Evolutionary conservation across 2,329 filamentous ascomycete species (phyloP), one percentile per base, ranked within the genome.

Genomic region (Aspergillus puulaauensis): DNA sequence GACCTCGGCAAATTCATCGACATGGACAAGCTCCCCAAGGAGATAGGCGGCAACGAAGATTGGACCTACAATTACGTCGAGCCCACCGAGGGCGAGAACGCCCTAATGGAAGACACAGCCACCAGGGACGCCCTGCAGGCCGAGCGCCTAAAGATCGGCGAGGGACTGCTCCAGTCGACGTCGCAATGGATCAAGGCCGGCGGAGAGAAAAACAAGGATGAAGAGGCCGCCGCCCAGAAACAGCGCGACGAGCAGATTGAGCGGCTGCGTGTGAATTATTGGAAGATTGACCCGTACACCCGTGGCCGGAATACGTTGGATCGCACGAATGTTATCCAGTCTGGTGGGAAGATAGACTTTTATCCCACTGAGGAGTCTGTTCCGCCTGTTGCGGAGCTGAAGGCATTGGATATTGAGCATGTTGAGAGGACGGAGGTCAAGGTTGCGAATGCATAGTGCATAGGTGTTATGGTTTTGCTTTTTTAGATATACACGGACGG

Each of bases 201-300:
- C 2, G 77, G 80, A 37, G 74, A 77, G 15, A 74, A 77, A 44
- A 69, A 73, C 33, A 57, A 71, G 5, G 71, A 73, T 11, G 77
- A 83, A 58, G 73, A 77, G 40, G 75, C 76, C 12, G 71, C 77
- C 6, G 69, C 83, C 56, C 83, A 85, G 69, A 75, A 76, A 35
- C 82, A 83, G 70, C 80, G 91, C 50, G 79, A 84, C 19, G 77
- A 80, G 8, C 66, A 95, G 17, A 88, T 89, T 1, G 81, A 82
- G 52, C 77, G 83, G 60, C 70, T 98, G 65, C 82, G 82, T 51
- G 81, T 83, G 46, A 90, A 90, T 66, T 97, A 98, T 77, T 99
- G 93, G 93, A 82, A 82, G 47, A 74, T 97, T 43, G 95, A 99
- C 75, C 91, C 91, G 0, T 96, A 93, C 72, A 71, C 96, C 15